Evolutionary conservation across 1,139 yeast genomes (phyloP), one percentile per base, ranked within the genome.

Genomic region (Debaryomyces nepalensis): DNA sequence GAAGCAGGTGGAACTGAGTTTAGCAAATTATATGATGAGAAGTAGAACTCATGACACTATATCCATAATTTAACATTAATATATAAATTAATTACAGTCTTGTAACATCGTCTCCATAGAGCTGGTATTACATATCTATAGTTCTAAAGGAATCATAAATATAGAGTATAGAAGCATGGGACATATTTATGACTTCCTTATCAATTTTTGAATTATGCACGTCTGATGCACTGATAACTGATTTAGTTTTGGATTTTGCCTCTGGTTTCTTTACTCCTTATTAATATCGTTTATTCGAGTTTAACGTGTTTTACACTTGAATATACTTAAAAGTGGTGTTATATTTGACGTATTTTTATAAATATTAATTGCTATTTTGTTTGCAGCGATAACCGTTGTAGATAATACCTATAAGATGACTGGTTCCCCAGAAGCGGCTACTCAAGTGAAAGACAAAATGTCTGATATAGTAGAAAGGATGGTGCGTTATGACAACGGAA

Each of bases 1-100:
- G 57, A 61, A 5, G 64, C 76, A 12, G 90, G 91, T 0, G 87
- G 89, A 0, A 63, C 72, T 1, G 65, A 83, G 20, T 85, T 85
- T 49, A 76, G 82, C 11, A 73, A 71, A 51, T 61, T 83, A 26
- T 76, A 62, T 46, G 49, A 45, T 20, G 51, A 44, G 30, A 9
- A 33, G 21, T 14, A n/a, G n/a, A n/a, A n/a, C n/a, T n/a, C n/a
- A n/a, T n/a, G n/a, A n/a, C n/a, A n/a, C n/a, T n/a, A n/a, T n/a
- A n/a, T n/a, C n/a, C n/a, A n/a, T n/a, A n/a, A n/a, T n/a, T n/a
- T n/a, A n/a, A n/a, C n/a, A n/a, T n/a, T n/a, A n/a, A n/a, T n/a
- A n/a, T n/a, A n/a, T n/a, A n/a, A n/a, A n/a, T n/a, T n/a, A n/a
- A n/a, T n/a, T n/a, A n/a, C n/a, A n/a, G n/a, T n/a, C n/a, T n/a